These are phyloP conservation scores for Dendrocalamus latiflorus DNA, from an alignment of 202 grass and related monocot genomes.

Conservation along the genomic window DNA sequence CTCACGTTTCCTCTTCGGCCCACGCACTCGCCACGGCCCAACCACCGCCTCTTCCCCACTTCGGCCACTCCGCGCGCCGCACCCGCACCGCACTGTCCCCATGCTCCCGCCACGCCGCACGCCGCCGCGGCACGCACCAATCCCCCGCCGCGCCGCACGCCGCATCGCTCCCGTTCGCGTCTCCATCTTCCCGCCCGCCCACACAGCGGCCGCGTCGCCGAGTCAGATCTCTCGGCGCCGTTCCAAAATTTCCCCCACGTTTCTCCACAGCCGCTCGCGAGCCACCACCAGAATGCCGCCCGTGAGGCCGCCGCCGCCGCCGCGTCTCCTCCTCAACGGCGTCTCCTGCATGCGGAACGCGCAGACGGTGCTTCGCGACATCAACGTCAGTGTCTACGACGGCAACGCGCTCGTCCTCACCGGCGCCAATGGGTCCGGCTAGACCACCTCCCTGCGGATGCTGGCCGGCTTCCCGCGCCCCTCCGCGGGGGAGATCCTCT, in stretches of 20 bases:
- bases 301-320: too few relatives aligned
- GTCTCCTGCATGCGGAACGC: conserved; percentile 96
- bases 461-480: conserved; percentile 81
- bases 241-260: too few relatives aligned
- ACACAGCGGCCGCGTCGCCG: background rate
- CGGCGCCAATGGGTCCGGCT: too few relatives aligned
- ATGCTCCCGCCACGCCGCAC: too few relatives aligned
- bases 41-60: background rate
- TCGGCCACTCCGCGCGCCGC: background rate
- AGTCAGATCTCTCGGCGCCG: background rate
- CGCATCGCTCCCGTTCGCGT: too few relatives aligned
- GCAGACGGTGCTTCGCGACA: conserved; percentile 73
- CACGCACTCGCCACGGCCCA: background rate
- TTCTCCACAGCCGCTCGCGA: too few relatives aligned
- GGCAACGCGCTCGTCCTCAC: too few relatives aligned
- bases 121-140: too few relatives aligned
- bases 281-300: too few relatives aligned
- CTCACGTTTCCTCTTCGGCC: background rate
- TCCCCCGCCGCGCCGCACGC: too few relatives aligned
- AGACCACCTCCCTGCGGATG: conserved; percentile 89
- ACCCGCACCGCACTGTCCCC: background rate
- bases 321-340: too few relatives aligned
- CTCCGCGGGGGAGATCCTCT: conserved; percentile 76
- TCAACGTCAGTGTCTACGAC: conserved; percentile 82
- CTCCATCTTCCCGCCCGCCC: background rate